Evolutionary conservation across 257 asterid species (phyloP).

Genomic region (Plantago major): DNA sequence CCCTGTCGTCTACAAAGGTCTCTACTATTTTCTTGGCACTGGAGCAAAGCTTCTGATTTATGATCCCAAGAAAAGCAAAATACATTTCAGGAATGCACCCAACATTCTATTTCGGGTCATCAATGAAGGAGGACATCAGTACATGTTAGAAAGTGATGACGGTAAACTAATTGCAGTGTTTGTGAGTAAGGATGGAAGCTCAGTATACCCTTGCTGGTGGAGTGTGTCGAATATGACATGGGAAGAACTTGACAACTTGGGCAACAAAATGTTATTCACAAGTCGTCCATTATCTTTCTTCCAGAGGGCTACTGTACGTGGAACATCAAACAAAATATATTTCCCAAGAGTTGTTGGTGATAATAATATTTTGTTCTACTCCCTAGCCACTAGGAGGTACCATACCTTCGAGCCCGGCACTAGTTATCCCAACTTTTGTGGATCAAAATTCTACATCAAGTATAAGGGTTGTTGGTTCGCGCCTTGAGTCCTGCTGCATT

Average conservation of each 20-base stretch:
- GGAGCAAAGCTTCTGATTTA: neutral
- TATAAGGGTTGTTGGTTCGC: neutral
- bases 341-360: conserved; percentile 1
- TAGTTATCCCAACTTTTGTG: neutral
- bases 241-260: neutral
- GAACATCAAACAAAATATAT: neutral
- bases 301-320: neutral
- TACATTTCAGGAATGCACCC: neutral
- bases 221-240: neutral
- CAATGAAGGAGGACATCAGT: neutral
- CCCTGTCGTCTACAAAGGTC: neutral
- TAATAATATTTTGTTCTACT: neutral
- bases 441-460: neutral
- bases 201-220: neutral
- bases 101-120: neutral
- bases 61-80: neutral
- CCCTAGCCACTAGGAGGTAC: neutral
- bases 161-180: conserved; percentile 6
- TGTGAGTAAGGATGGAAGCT: neutral
- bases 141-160: conserved; percentile 7
- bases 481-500: too few species aligned
- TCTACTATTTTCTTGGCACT: neutral
- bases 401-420: neutral
- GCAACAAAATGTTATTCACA: conserved; percentile 8
- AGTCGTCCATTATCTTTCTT: neutral